Evolutionary conservation across 192 early-diverging fungal species (phyloP).

Genomic region (Mortierella alpina): DNA sequence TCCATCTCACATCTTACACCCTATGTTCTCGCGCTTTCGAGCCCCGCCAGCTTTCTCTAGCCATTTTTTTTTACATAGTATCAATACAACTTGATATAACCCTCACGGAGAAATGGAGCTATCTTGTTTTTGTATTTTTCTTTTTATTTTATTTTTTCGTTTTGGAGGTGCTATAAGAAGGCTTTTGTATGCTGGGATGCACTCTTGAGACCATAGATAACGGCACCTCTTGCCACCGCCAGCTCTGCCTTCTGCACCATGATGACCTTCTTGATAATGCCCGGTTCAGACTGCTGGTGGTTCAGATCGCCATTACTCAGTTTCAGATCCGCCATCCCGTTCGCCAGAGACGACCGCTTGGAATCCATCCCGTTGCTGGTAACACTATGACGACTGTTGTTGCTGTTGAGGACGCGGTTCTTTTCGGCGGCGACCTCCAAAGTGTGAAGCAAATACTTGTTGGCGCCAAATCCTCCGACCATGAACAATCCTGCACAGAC

Average conservation of each 20-base stretch:
- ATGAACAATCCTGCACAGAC: constrained; percentile 59
- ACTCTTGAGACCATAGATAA: constrained; percentile 56
- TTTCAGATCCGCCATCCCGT: constrained; percentile 38
- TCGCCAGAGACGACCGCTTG: constrained; percentile 3
- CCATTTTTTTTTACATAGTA: too few relatives aligned
- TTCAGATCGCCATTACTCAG: constrained; percentile 11
- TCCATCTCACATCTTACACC: too few relatives aligned
- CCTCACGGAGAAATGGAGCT: not conserved
- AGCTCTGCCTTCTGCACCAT: constrained; percentile 52
- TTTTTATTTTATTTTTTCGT: not conserved
- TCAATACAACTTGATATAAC: too few relatives aligned
- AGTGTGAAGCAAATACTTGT: constrained; percentile 56
- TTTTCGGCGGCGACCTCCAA: constrained; percentile 4
- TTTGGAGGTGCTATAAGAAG: constrained; percentile 20
- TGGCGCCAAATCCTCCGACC: constrained; percentile 64
- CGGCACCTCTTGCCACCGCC: constrained; percentile 51
- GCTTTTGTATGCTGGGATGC: constrained; percentile 51
- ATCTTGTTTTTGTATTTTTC: not conserved
- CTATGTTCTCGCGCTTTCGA: not conserved
- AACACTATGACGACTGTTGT: not conserved
- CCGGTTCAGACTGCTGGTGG: not conserved
- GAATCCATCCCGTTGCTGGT: not conserved
- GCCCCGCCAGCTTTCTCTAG: not conserved
- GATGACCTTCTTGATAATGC: constrained; percentile 49
- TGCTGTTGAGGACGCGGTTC: not conserved